Percentiles rank a stretch among this genome's conserved stretches.
Conservation (phyloP, 1,284 basidiomycete genomes). For the Apiotrichum akiyoshidainum region DNA sequence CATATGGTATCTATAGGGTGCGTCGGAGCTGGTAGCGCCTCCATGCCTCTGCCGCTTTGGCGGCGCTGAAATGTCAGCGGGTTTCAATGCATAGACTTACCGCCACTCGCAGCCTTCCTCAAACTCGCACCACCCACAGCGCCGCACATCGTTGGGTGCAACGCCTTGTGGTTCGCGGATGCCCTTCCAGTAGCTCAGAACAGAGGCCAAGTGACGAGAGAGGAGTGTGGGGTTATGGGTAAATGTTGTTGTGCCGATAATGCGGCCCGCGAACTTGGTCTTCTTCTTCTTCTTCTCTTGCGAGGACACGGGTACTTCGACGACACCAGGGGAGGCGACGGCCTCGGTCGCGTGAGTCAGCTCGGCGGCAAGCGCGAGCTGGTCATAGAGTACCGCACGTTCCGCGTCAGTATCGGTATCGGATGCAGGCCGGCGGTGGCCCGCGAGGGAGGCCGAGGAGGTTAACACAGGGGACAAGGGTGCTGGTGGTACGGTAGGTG, state of each 20-base stretch:
- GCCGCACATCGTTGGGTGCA: conserved; percentile 57
- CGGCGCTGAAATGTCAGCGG: background rate
- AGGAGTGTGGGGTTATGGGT: conserved; percentile 59
- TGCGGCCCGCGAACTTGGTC: conserved; percentile 42
- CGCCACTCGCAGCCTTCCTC: conserved; percentile 77
- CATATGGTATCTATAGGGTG: background rate
- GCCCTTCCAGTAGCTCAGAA: conserved; percentile 74
- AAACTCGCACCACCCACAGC: conserved; percentile 82
- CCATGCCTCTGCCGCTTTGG: conserved; percentile 1
- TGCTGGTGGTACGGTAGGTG: background rate
- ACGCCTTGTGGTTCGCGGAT: conserved; percentile 66
- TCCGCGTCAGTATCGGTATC: conserved; percentile 24
- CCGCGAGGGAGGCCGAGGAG: background rate
- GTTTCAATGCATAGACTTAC: conserved; percentile 25
- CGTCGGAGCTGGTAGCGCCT: background rate
- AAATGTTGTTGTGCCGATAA: conserved; percentile 69
- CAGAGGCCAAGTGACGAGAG: conserved; percentile 58
- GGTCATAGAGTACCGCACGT: conserved; percentile 36
- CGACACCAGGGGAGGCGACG: background rate
- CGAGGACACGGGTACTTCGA: conserved; percentile 1
- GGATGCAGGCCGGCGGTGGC: conserved; percentile 1
- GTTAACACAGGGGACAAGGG: no score
- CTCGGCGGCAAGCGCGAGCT: conserved; percentile 52
- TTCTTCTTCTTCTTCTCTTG: background rate
- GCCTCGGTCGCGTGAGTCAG: conserved; percentile 25